phyloP scores from a whole-genome alignment of 805 yeast genomes.

The Myxozyma mucilagina region DNA sequence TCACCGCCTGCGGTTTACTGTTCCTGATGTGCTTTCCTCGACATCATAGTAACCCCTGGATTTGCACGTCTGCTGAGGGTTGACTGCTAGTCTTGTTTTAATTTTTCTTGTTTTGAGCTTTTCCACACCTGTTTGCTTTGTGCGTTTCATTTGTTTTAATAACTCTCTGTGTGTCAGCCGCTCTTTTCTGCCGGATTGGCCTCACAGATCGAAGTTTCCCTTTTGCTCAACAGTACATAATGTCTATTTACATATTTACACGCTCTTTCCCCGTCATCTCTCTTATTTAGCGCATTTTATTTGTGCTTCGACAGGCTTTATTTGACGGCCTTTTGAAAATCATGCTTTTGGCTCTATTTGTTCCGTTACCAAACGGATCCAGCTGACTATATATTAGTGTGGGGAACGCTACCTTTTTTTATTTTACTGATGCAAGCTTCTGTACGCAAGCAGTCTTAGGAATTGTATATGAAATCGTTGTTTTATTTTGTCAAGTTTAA shows the following conservation, averaged over 20 bases:
- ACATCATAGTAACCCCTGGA: not conserved
- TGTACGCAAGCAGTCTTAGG: not conserved
- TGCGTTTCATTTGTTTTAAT: not conserved
- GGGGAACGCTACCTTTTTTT: no score
- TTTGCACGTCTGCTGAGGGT: no score
- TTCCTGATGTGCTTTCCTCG: conserved; percentile 20
- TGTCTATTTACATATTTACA: not conserved
- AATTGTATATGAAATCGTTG: not conserved
- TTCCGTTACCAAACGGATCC: no score
- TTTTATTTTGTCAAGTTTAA: not conserved
- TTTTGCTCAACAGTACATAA: not conserved
- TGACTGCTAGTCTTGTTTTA: not conserved
- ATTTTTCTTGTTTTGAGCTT: not conserved
- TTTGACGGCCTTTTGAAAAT: not conserved
- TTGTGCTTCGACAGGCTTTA: not conserved
- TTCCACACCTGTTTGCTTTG: not conserved
- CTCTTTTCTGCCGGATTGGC: not conserved
- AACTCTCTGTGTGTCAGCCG: not conserved
- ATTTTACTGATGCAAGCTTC: not conserved
- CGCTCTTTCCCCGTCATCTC: not conserved
- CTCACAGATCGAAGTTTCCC: not conserved
- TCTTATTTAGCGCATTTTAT: not conserved
- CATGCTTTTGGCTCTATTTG: not conserved
- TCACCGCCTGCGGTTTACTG: conserved; percentile 31
- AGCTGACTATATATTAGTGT: no score